A percentile compares a stretch with the other conserved stretches of the same genome.
Conservation (phyloP, 441 rosid genomes). For the Jatropha multifida region DNA sequence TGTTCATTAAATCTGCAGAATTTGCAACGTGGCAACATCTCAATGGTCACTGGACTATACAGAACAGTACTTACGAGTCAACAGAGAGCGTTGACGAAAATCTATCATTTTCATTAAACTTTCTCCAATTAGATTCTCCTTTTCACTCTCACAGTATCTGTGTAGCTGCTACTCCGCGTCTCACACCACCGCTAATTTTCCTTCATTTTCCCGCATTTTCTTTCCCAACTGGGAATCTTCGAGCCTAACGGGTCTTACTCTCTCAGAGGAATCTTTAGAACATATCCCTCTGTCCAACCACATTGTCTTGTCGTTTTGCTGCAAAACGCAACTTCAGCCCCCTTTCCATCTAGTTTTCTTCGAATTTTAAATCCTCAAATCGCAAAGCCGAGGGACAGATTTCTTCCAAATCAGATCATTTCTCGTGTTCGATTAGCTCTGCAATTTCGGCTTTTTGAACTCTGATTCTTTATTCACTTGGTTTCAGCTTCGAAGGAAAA, state of each 20-base stretch:
- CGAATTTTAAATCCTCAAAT: constrained; percentile 6
- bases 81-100: constrained; percentile 16
- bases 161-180: not conserved
- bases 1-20: not conserved
- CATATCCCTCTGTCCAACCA: constrained; percentile 10
- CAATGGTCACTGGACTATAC: not conserved
- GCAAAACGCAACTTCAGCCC: not conserved
- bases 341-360: constrained; percentile 18
- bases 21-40: not conserved
- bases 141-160: constrained; percentile 17
- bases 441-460: not conserved
- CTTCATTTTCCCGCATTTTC: constrained; percentile 30
- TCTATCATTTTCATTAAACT: constrained; percentile 38
- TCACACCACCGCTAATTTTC: constrained; percentile 3
- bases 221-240: constrained; percentile 11
- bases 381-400: not conserved
- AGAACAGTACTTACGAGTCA: not conserved
- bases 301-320: constrained; percentile 32
- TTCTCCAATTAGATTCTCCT: constrained; percentile 28
- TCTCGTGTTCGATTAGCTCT: not conserved
- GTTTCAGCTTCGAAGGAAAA: not conserved
- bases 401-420: constrained; percentile 3
- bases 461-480: not conserved
- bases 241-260: constrained; percentile 16
- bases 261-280: constrained; percentile 25